Percentiles rank a stretch among this genome's conserved stretches.
Evolutionary conservation across 495 filamentous ascomycete genomes (phyloP).

Genomic region (Hypomontagnella monticulosa): DNA sequence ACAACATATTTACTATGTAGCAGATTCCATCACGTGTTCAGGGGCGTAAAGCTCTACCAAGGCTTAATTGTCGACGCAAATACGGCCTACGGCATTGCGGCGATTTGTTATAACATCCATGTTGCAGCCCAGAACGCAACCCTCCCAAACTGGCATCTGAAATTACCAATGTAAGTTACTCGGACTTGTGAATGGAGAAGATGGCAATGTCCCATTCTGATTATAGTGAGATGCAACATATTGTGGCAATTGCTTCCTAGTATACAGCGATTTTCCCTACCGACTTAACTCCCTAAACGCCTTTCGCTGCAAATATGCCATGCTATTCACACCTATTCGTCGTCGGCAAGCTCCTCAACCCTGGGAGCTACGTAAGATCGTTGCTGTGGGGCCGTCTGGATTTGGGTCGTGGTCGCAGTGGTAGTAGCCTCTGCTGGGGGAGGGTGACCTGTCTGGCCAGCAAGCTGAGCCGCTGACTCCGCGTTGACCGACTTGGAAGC

Average conservation of each 20-base stretch:
- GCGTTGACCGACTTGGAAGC: constrained; percentile 50
- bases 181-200: not conserved
- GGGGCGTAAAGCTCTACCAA: not conserved
- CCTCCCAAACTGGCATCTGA: not conserved
- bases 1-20: too few relatives aligned
- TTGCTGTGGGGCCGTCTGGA: constrained; percentile 56
- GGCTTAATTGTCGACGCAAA: not conserved
- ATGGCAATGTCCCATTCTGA: constrained; percentile 7
- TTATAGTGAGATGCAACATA: constrained; percentile 17
- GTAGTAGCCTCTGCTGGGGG: constrained; percentile 67
- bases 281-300: constrained; percentile 38
- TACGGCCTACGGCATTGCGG: not conserved
- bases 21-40: not conserved
- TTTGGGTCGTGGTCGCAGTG: constrained; percentile 62
- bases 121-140: too few relatives aligned
- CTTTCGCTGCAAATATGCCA: constrained; percentile 32
- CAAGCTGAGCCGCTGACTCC: constrained; percentile 56
- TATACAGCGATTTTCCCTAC: constrained; percentile 31
- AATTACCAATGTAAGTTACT: not conserved
- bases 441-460: constrained; percentile 60
- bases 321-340: constrained; percentile 49
- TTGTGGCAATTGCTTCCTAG: constrained; percentile 16
- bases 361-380: constrained; percentile 64
- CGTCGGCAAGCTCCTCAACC: constrained; percentile 75
- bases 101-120: not conserved